Evolutionary conservation across 192 early-diverging fungal genomes (phyloP).

Genomic region (Spinellus fusiger): DNA sequence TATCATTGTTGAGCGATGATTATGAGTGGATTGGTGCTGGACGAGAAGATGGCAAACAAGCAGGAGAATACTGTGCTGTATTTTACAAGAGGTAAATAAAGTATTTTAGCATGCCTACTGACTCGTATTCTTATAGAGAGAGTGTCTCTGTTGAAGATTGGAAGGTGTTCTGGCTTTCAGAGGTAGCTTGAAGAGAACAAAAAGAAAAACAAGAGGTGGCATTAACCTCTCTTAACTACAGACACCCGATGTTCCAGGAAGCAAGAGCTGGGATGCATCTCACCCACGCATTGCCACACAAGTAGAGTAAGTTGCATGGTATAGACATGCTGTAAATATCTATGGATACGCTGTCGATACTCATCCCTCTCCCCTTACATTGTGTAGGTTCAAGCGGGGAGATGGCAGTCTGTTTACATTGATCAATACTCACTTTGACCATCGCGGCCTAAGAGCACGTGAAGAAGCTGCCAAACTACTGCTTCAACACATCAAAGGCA

Average conservation of each 20-base stretch:
- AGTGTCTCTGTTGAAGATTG: slow-evolving; percentile 1
- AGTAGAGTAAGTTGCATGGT: slow-evolving; percentile 14
- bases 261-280: slow-evolving; percentile 28
- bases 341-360: not conserved
- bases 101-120: not conserved
- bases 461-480: slow-evolving; percentile 20
- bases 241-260: slow-evolving; percentile 30
- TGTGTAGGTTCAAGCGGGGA: slow-evolving; percentile 8
- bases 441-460: slow-evolving; percentile 13
- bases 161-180: slow-evolving; percentile 28
- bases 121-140: slow-evolving; percentile 4
- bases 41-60: slow-evolving; percentile 24
- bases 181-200: slow-evolving; percentile 12
- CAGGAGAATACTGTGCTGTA: slow-evolving; percentile 31
- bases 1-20: slow-evolving; percentile 14
- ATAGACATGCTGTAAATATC: not conserved
- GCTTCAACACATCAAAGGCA: slow-evolving; percentile 3
- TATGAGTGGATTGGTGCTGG: slow-evolving; percentile 33
- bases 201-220: not conserved
- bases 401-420: slow-evolving; percentile 13
- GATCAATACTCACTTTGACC: slow-evolving; percentile 33
- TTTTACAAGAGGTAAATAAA: slow-evolving; percentile 36
- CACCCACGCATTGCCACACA: slow-evolving; percentile 28
- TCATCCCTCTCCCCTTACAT: not conserved
- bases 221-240: not conserved